phyloP scores from a whole-genome alignment of 192 early-diverging fungal species.

The Spizellomyces sp. region DNA sequence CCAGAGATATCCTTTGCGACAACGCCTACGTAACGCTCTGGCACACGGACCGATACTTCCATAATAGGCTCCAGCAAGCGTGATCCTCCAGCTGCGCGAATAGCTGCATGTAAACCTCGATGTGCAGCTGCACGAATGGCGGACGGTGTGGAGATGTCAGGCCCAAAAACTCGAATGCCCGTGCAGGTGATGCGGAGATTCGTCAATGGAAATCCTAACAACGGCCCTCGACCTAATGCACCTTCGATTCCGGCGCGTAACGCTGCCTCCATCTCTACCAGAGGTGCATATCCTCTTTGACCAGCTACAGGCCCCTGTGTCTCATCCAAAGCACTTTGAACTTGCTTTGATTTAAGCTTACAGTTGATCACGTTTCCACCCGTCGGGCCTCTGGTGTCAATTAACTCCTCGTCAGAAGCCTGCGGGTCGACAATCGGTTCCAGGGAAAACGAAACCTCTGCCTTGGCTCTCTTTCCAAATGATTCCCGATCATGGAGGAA shows the following conservation, averaged over 20 bases:
- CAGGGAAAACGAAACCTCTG: slow-evolving; percentile 58
- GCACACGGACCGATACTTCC: slow-evolving; percentile 68
- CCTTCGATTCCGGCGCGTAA: slow-evolving; percentile 67
- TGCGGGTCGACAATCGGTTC: slow-evolving; percentile 45
- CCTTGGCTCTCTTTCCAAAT: slow-evolving; percentile 67
- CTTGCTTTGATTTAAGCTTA: neutral
- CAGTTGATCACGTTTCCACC: slow-evolving; percentile 23
- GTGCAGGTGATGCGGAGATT: slow-evolving; percentile 39
- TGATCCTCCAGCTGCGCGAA: slow-evolving; percentile 31
- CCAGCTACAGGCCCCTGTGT: neutral
- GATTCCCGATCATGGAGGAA: slow-evolving; percentile 70
- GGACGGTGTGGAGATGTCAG: slow-evolving; percentile 34
- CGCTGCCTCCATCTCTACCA: slow-evolving; percentile 43
- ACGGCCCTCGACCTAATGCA: slow-evolving; percentile 72
- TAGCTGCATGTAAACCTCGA: slow-evolving; percentile 45
- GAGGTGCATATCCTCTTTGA: slow-evolving; percentile 1
- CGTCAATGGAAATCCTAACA: slow-evolving; percentile 78
- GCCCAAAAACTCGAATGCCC: slow-evolving; percentile 22
- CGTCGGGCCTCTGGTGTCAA: slow-evolving; percentile 4
- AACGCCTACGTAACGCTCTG: slow-evolving; percentile 71
- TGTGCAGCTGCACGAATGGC: slow-evolving; percentile 53
- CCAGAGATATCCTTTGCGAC: slow-evolving; percentile 84
- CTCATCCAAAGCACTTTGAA: neutral
- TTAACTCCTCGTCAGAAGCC: slow-evolving; percentile 45
- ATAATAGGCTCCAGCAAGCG: slow-evolving; percentile 84